These are phyloP conservation scores for Lomentospora prolificans DNA, from an alignment of 2,329 filamentous ascomycete species.

Conservation along the genomic window DNA sequence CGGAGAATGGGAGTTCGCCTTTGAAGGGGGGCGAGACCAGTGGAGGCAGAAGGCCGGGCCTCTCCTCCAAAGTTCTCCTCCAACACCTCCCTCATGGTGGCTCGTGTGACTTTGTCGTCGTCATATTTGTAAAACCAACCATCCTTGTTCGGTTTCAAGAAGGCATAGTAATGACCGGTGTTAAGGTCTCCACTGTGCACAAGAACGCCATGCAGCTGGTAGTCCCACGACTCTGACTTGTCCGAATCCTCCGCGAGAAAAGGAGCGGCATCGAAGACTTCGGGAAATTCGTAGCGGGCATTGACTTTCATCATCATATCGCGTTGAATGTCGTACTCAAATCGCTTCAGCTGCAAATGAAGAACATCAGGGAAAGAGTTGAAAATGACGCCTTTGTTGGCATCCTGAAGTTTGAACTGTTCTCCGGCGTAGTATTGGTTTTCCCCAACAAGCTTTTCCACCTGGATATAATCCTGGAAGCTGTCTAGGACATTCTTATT, in stretches of 20 bases:
- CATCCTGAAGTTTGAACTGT: slow-evolving; percentile 85
- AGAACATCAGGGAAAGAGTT: slow-evolving; percentile 89
- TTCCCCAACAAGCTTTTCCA: slow-evolving; percentile 93
- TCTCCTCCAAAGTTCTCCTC: slow-evolving; percentile 97
- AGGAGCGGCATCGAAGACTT: slow-evolving; percentile 71
- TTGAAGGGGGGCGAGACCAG: slow-evolving; percentile 34
- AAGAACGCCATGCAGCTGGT: slow-evolving; percentile 87
- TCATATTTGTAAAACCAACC: slow-evolving; percentile 96
- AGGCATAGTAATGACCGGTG: slow-evolving; percentile 96
- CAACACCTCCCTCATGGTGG: slow-evolving; percentile 79
- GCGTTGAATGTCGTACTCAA: slow-evolving; percentile 92
- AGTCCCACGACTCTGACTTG: slow-evolving; percentile 78
- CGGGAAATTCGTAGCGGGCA: slow-evolving; percentile 82
- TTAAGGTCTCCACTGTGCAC: slow-evolving; percentile 96
- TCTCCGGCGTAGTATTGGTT: slow-evolving; percentile 96
- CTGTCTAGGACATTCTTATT: slow-evolving; percentile 91
- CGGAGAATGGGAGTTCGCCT: slow-evolving; percentile 52
- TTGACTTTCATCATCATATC: slow-evolving; percentile 99
- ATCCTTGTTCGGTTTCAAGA: slow-evolving; percentile 85
- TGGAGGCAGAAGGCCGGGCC: slow-evolving; percentile 46
- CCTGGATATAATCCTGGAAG: slow-evolving; percentile 91
- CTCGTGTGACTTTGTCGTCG: slow-evolving; percentile 92
- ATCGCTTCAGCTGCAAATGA: slow-evolving; percentile 91
- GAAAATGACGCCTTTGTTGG: slow-evolving; percentile 96
- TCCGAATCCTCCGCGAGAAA: slow-evolving; percentile 83